Evolutionary conservation across 768 basidiomycete genomes (phyloP).

Genomic region (Calocybe indica): DNA sequence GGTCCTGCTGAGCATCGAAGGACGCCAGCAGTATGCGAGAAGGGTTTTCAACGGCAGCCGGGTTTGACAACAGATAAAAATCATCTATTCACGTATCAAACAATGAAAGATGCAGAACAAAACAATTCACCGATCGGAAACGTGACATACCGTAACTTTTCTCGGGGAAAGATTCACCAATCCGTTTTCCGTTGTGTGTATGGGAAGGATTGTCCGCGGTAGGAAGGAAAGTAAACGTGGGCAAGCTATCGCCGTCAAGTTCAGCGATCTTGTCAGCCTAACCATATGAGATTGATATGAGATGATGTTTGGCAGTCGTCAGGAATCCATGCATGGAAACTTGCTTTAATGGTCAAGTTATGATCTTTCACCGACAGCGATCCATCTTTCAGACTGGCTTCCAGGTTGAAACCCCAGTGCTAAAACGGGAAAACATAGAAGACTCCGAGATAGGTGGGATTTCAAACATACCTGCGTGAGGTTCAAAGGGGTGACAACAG

Average conservation of each 20-base stretch:
- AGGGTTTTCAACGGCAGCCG: slow-evolving; percentile 30
- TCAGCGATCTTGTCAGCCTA: slow-evolving; percentile 54
- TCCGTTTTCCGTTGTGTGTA: slow-evolving; percentile 40
- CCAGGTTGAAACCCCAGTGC: slow-evolving; percentile 84
- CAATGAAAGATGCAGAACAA: not conserved
- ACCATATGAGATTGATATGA: slow-evolving; percentile 1
- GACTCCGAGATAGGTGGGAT: not conserved
- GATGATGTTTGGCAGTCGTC: too few relatives aligned
- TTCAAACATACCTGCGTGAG: slow-evolving; percentile 55
- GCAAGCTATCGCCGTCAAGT: slow-evolving; percentile 41
- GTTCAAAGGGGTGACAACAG: slow-evolving; percentile 64
- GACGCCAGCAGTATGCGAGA: slow-evolving; percentile 39
- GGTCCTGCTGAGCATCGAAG: slow-evolving; percentile 37
- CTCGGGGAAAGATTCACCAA: slow-evolving; percentile 53
- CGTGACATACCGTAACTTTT: slow-evolving; percentile 50
- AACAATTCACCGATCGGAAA: not conserved
- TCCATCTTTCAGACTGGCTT: slow-evolving; percentile 52
- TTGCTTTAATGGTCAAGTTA: slow-evolving; percentile 33
- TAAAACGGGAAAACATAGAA: slow-evolving; percentile 16
- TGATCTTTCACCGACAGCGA: slow-evolving; percentile 47
- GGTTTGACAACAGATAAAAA: slow-evolving; percentile 51
- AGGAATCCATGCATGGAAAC: not conserved
- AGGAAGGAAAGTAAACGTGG: slow-evolving; percentile 45
- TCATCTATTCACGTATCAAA: slow-evolving; percentile 37
- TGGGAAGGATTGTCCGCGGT: slow-evolving; percentile 43